Evolutionary conservation across 2,329 filamentous ascomycete species (phyloP).

Genomic region (Gnomoniopsis smithogilvyi): DNA sequence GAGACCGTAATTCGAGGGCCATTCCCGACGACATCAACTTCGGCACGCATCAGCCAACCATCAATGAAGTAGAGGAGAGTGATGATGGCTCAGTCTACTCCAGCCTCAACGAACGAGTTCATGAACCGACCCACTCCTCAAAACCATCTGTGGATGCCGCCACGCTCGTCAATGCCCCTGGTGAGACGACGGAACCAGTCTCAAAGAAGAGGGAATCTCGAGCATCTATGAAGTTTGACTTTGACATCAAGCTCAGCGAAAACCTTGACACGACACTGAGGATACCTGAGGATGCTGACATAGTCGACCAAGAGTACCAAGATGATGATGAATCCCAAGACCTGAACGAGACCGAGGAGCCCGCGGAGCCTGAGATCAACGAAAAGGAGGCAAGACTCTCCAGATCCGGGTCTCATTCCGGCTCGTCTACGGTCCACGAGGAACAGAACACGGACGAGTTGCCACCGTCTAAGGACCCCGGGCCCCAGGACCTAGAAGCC

Average conservation of each 20-base stretch:
- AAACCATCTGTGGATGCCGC: slow-evolving; percentile 6
- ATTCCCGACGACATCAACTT: neutral
- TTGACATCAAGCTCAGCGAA: neutral
- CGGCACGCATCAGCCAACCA: neutral
- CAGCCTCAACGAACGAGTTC: neutral
- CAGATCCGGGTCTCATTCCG: neutral
- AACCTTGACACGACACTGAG: neutral
- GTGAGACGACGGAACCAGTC: neutral
- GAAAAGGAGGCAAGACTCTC: neutral
- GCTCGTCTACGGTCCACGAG: slow-evolving; percentile 4
- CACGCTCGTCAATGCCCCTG: slow-evolving; percentile 1
- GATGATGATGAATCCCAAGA: neutral
- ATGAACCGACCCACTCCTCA: neutral
- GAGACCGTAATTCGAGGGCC: neutral
- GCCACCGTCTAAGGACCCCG: neutral
- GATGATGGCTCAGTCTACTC: neutral
- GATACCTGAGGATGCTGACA: neutral
- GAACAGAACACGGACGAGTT: neutral
- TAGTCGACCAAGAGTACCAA: neutral
- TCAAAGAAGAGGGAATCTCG: neutral
- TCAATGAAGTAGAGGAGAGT: neutral
- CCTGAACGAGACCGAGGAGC: neutral
- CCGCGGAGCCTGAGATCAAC: neutral
- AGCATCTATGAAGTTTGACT: slow-evolving; percentile 5
- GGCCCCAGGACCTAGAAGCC: neutral